Evolutionary conservation across 2,329 filamentous ascomycete genomes (phyloP).

Genomic region (Diaporthe ampelina): DNA sequence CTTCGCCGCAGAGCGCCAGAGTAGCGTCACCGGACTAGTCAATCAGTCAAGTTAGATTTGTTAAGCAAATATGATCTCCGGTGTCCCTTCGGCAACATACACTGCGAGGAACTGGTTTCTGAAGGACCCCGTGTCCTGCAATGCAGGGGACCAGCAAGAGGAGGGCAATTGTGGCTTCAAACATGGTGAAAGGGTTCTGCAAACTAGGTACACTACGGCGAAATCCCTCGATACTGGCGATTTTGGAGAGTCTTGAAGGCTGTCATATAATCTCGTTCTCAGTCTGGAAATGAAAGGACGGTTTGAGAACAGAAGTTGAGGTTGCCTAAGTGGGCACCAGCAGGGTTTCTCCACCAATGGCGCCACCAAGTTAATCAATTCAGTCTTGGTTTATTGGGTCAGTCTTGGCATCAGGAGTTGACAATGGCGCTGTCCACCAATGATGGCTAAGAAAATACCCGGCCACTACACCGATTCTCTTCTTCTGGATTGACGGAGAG

Average conservation of each 20-base stretch:
- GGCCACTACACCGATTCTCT: background rate
- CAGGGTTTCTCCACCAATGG: conserved; percentile 19
- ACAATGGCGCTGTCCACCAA: background rate
- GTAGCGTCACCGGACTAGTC: conserved; percentile 9
- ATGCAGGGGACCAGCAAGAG: background rate
- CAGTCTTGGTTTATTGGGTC: background rate
- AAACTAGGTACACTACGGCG: background rate
- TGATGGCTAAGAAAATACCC: background rate
- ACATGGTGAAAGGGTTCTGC: background rate
- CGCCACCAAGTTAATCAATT: conserved; percentile 14
- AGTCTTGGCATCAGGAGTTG: conserved; percentile 5
- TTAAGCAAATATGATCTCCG: background rate
- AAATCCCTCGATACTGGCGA: background rate
- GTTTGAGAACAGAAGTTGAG: background rate
- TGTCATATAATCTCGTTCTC: background rate
- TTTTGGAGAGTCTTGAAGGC: background rate
- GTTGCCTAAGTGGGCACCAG: background rate
- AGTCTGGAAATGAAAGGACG: conserved; percentile 8
- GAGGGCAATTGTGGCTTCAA: background rate
- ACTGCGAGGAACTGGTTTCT: conserved; percentile 6
- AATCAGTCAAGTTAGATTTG: background rate
- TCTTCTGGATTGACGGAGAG: conserved; percentile 14
- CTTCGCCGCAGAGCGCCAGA: conserved; percentile 13
- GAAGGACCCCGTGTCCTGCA: background rate
- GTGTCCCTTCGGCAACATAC: background rate